phyloP scores from a whole-genome alignment of 805 yeast genomes.

The Wickerhamiella qilinensis region DNA sequence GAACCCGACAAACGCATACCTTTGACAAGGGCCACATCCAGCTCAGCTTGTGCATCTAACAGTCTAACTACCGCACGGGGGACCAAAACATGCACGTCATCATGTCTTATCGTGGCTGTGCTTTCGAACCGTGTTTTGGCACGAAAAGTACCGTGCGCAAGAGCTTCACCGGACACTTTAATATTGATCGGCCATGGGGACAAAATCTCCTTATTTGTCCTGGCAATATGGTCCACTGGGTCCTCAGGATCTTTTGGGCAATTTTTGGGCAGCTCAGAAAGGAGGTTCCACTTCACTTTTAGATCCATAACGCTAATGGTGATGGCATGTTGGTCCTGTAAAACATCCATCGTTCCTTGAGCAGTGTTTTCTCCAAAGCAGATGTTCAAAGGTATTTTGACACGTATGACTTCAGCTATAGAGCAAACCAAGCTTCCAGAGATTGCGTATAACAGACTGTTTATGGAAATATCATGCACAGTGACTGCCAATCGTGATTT shows the following conservation, averaged over 20 bases:
- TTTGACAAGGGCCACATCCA: background rate
- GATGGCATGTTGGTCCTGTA: background rate
- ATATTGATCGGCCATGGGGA: background rate
- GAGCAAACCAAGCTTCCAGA: background rate
- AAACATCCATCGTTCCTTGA: background rate
- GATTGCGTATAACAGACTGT: background rate
- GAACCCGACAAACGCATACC: background rate
- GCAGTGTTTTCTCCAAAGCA: background rate
- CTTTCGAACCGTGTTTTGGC: background rate
- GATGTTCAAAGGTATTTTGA: background rate
- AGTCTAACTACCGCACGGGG: background rate
- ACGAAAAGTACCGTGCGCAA: background rate
- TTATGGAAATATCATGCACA: background rate
- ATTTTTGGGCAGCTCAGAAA: background rate
- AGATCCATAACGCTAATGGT: background rate
- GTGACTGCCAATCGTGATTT: background rate
- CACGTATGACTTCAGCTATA: background rate
- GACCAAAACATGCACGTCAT: background rate
- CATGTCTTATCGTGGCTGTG: background rate
- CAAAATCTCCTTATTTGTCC: too few relatives aligned
- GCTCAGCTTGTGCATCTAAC: background rate
- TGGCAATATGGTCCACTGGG: background rate
- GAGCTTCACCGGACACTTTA: background rate
- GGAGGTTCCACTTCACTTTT: background rate
- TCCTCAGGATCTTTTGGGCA: background rate